Conservation (phyloP, 192 early-diverging fungal genomes). For the Rhizoclosmatium globosum region DNA sequence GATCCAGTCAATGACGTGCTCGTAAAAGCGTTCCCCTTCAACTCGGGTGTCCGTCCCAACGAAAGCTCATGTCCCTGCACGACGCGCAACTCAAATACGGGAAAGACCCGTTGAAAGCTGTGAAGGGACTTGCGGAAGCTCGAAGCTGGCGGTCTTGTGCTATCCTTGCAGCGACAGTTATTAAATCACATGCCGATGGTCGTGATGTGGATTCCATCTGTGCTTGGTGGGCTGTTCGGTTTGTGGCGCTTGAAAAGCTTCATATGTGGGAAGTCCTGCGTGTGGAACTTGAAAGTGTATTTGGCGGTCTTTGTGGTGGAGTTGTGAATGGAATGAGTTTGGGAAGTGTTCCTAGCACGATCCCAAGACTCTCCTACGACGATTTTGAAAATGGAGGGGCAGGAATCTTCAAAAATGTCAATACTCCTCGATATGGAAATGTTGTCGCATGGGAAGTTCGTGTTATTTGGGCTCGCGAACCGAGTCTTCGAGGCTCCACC, state of each 20-base stretch:
- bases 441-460: constrained; percentile 2
- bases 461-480: constrained; percentile 5
- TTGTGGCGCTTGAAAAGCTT: constrained; percentile 46
- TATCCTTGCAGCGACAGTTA: constrained; percentile 36
- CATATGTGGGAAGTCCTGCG: constrained; percentile 41
- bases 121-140: constrained; percentile 34
- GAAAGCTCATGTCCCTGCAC: constrained; percentile 9
- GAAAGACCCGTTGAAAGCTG: constrained; percentile 40
- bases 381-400: constrained; percentile 28
- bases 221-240: constrained; percentile 46
- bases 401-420: not conserved
- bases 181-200: constrained; percentile 36
- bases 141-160: constrained; percentile 50
- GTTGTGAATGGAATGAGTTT: constrained; percentile 31
- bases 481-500: not conserved
- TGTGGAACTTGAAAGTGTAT: constrained; percentile 40
- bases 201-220: constrained; percentile 42
- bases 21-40: constrained; percentile 39
- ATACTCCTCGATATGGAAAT: constrained; percentile 9
- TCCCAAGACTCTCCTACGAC: constrained; percentile 15
- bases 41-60: constrained; percentile 18
- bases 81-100: constrained; percentile 15
- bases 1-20: constrained; percentile 51
- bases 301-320: constrained; percentile 17
- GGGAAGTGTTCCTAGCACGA: constrained; percentile 38